Evolutionary conservation across 371 early-diverging fungal genomes (phyloP).

Genomic region (Mucor sp.): DNA sequence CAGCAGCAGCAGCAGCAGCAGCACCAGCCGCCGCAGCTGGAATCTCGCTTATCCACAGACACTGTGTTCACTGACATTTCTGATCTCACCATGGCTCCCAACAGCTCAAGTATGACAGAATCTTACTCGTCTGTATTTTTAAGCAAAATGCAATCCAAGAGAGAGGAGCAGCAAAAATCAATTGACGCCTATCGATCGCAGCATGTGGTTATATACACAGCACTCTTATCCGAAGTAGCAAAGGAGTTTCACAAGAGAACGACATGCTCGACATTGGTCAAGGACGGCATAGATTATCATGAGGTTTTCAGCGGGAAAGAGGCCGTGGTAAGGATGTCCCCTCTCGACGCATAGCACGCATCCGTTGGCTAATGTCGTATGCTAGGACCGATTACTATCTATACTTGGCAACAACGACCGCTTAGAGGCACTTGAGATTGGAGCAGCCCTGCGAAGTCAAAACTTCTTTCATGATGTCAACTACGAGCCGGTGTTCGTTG

Average conservation of each 20-base stretch:
- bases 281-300: constrained; percentile 82
- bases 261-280: constrained; percentile 55
- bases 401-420: constrained; percentile 81
- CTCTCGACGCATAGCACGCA: background rate
- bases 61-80: background rate
- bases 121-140: constrained; percentile 34
- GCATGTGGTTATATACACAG: constrained; percentile 64
- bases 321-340: constrained; percentile 68
- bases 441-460: constrained; percentile 81
- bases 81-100: background rate
- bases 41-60: background rate
- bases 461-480: constrained; percentile 85
- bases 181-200: constrained; percentile 9
- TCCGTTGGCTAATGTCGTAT: background rate
- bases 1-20: background rate
- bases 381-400: constrained; percentile 66
- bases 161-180: constrained; percentile 30
- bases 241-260: constrained; percentile 64
- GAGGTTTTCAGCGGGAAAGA: constrained; percentile 83
- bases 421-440: constrained; percentile 78
- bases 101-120: constrained; percentile 6
- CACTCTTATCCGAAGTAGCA: constrained; percentile 81
- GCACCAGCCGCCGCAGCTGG: background rate
- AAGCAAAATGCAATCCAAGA: constrained; percentile 38
- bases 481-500: constrained; percentile 74